These are phyloP conservation scores for Luvunga scandens DNA, from an alignment of 345 rosid species.

Conservation along the genomic window DNA sequence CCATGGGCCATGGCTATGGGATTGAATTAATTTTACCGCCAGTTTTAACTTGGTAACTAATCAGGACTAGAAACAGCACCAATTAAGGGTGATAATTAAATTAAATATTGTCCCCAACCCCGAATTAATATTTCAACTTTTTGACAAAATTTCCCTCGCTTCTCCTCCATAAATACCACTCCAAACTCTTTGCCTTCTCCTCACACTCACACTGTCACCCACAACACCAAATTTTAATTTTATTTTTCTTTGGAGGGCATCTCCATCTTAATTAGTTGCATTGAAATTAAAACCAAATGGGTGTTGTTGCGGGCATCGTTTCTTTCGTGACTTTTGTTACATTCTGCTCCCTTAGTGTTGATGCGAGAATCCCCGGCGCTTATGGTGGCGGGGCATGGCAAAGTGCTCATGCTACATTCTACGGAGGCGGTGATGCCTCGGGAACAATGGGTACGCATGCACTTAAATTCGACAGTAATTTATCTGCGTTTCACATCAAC, in stretches of 20 bases:
- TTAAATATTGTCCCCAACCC: no score
- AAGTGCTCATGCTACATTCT: slow-evolving; percentile 88
- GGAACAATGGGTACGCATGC: slow-evolving; percentile 72
- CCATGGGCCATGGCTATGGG: no score
- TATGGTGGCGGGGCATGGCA: slow-evolving; percentile 66
- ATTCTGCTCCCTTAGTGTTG: slow-evolving; percentile 14
- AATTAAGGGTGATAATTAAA: slow-evolving; percentile 36
- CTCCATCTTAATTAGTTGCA: no score
- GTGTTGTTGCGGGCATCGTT: not conserved
- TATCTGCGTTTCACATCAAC: no score
- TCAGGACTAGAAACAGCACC: slow-evolving; percentile 17
- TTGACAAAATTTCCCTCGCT: slow-evolving; percentile 21
- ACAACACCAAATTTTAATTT: not conserved
- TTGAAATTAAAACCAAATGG: slow-evolving; percentile 21
- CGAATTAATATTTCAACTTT: slow-evolving; percentile 6
- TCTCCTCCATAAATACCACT: slow-evolving; percentile 40
- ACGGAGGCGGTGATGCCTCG: slow-evolving; percentile 85
- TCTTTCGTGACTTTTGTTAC: slow-evolving; percentile 20
- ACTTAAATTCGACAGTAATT: no score
- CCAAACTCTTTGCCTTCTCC: slow-evolving; percentile 17
- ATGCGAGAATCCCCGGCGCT: slow-evolving; percentile 62
- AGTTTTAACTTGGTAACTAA: not conserved
- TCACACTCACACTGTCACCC: slow-evolving; percentile 5
- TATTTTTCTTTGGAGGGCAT: not conserved
- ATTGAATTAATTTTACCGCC: slow-evolving; percentile 23